Percentiles rank a stretch among this genome's conserved stretches.
These are phyloP conservation scores for Salix viminalis DNA, from an alignment of 345 rosid genomes.

Conservation along the genomic window DNA sequence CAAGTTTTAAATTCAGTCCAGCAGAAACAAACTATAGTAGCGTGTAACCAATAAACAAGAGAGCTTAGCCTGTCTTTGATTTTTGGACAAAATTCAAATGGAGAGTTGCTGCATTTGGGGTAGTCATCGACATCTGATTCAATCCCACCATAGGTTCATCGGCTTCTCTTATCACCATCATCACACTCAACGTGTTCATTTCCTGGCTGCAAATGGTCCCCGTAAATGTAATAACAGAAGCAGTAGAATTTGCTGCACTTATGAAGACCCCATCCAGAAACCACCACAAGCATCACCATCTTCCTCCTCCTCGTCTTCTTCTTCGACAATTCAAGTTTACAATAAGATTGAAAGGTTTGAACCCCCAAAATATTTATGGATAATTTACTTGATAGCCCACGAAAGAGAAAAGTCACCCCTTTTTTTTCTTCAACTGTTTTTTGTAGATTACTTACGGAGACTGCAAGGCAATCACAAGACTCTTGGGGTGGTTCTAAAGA, in stretches of 20 bases:
- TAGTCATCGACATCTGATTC: neutral
- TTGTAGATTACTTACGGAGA: conserved; percentile 75
- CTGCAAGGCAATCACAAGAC: conserved; percentile 71
- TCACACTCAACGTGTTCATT: conserved; percentile 3
- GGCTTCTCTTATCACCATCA: neutral
- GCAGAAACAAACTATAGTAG: neutral
- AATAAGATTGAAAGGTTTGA: conserved; percentile 81
- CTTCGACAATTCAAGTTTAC: conserved; percentile 66
- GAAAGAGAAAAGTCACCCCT: neutral
- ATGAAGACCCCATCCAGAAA: conserved; percentile 30
- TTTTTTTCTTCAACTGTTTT: conserved; percentile 1
- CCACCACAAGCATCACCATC: conserved; percentile 26
- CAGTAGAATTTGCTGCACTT: conserved; percentile 33
- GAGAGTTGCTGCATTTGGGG: conserved; percentile 18
- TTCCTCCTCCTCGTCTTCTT: conserved; percentile 2
- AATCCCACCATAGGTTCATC: neutral
- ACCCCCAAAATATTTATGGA: neutral
- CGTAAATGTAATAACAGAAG: neutral
- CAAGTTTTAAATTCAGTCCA: neutral
- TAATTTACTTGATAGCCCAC: neutral
- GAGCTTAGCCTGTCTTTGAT: neutral
- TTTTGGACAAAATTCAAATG: conserved; percentile 7
- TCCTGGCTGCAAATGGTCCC: neutral
- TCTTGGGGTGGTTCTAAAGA: conserved; percentile 53
- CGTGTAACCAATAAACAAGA: neutral